Percentiles rank a stretch among this genome's conserved stretches.
phyloP scores from a whole-genome alignment of 192 early-diverging fungal species.

The Mortierella antarctica region DNA sequence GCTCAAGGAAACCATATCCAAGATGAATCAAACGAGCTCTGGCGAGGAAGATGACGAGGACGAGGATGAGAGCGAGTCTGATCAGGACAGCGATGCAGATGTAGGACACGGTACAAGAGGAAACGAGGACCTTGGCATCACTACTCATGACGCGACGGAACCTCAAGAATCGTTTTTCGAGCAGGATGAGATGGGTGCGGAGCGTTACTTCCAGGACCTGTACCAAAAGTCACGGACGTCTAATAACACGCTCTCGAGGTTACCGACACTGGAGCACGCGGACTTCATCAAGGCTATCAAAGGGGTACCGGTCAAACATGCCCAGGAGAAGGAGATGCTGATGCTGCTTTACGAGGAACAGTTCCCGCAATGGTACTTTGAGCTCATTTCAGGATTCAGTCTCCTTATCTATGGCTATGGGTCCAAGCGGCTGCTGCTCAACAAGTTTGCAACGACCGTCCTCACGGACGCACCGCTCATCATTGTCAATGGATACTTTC shows the following conservation, averaged over 20 bases:
- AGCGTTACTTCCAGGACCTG: constrained; percentile 84
- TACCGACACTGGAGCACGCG: constrained; percentile 78
- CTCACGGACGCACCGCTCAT: constrained; percentile 72
- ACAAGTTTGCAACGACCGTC: constrained; percentile 70
- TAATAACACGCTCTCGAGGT: constrained; percentile 86
- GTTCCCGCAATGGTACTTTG: constrained; percentile 92
- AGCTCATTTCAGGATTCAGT: constrained; percentile 85
- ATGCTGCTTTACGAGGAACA: constrained; percentile 64
- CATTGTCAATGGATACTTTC: constrained; percentile 90
- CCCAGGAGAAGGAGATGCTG: constrained; percentile 65
- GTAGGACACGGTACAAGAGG: constrained; percentile 5
- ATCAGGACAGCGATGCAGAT: constrained; percentile 16
- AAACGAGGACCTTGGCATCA: constrained; percentile 26
- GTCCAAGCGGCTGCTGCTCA: constrained; percentile 87
- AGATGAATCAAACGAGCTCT: constrained; percentile 35
- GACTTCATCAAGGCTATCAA: constrained; percentile 71
- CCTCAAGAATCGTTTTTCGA: constrained; percentile 49
- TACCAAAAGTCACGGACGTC: constrained; percentile 74
- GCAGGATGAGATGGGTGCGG: constrained; percentile 65
- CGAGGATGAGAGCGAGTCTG: constrained; percentile 48
- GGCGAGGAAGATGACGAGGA: constrained; percentile 53
- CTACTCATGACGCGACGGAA: constrained; percentile 26
- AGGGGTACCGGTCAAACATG: constrained; percentile 68
- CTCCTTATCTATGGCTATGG: constrained; percentile 94
- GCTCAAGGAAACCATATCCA: constrained; percentile 9